A percentile compares a stretch with the other conserved stretches of the same genome.
Evolutionary conservation across 108 stramenopile species (phyloP).

Genomic region (Cyclotella atomus): DNA sequence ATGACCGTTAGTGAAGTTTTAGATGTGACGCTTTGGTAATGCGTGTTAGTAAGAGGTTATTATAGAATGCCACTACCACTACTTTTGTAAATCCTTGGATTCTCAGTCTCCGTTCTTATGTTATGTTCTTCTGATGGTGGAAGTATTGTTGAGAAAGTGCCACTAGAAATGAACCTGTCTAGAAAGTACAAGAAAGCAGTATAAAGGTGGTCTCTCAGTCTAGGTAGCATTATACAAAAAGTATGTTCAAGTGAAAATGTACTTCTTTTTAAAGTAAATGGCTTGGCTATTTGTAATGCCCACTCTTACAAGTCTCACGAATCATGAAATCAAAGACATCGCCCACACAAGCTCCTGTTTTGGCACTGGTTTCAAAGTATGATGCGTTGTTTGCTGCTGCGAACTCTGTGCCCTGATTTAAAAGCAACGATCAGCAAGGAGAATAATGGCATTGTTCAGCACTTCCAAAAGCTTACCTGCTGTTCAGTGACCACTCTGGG

Average conservation of each 20-base stretch:
- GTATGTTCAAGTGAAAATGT: no score
- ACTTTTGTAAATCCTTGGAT: neutral
- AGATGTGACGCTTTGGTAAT: no score
- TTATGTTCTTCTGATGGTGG: no score
- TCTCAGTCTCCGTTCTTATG: neutral
- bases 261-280: no score
- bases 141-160: no score
- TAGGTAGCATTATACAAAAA: no score
- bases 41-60: no score
- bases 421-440: neutral
- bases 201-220: no score
- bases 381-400: constrained; percentile 55
- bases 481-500: constrained; percentile 31
- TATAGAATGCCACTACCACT: no score
- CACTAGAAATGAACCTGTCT: no score
- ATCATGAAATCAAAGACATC: constrained; percentile 68
- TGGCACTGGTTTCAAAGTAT: constrained; percentile 78
- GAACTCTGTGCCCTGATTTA: constrained; percentile 44
- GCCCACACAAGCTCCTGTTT: constrained; percentile 59
- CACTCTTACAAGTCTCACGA: constrained; percentile 11
- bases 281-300: constrained; percentile 7
- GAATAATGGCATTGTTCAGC: neutral
- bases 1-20: no score
- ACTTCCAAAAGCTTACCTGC: neutral
- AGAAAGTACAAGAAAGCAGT: no score